phyloP scores from a whole-genome alignment of 495 filamentous ascomycete species.

The Aspergillus funiculosus region DNA sequence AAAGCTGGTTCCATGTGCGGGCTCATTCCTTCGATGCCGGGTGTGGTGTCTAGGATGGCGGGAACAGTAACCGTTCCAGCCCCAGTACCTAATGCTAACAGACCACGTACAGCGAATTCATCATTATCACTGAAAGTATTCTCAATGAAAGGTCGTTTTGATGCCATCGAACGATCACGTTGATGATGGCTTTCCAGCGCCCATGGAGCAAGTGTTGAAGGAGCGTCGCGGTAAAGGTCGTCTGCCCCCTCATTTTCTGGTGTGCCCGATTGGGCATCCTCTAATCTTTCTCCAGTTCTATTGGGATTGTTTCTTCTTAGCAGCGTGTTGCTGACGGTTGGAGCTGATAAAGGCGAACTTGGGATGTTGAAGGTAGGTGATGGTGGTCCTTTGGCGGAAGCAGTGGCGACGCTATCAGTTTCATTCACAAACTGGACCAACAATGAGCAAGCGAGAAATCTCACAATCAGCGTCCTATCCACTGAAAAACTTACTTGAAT shows the following conservation, averaged over 20 bases:
- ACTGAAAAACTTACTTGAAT: conserved; percentile 22
- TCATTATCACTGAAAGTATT: conserved; percentile 26
- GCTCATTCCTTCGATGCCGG: background rate
- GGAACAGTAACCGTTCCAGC: background rate
- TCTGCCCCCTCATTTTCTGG: background rate
- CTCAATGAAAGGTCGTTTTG: conserved; percentile 3
- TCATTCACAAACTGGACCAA: conserved; percentile 24
- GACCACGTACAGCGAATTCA: conserved; percentile 29
- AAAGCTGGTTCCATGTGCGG: background rate
- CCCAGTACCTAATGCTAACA: conserved; percentile 30
- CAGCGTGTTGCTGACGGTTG: background rate
- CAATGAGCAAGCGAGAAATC: background rate
- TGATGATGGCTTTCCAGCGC: background rate
- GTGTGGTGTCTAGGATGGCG: background rate
- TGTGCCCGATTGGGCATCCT: too few species aligned
- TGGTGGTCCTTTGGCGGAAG: too few species aligned
- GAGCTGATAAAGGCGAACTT: background rate
- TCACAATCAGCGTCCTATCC: background rate
- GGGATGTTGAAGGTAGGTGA: too few species aligned
- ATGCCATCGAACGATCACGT: background rate
- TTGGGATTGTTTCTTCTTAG: background rate
- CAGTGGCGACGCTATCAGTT: background rate
- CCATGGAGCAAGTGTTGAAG: background rate
- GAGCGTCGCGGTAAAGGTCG: background rate
- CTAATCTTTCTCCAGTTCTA: background rate